These are phyloP conservation scores for Leishmania mexicana DNA, from an alignment of 208 protist species.

Conservation along the genomic window DNA sequence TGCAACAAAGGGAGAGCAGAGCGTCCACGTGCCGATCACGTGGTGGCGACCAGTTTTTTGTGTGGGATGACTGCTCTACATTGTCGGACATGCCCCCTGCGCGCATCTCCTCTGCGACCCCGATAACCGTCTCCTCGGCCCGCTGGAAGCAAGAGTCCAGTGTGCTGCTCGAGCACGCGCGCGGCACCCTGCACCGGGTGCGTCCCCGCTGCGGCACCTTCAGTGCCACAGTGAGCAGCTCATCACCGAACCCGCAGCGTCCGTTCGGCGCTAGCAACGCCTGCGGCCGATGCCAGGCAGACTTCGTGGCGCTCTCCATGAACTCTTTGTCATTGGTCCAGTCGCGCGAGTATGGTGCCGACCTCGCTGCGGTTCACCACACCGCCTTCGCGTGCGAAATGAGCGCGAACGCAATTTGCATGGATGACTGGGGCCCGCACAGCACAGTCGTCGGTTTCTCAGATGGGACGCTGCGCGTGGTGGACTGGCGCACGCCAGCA, in stretches of 20 bases:
- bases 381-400: conserved; percentile 19
- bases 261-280: neutral
- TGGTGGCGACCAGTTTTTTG: neutral
- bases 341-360: conserved; percentile 25
- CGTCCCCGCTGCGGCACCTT: conserved; percentile 11
- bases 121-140: conserved; percentile 2
- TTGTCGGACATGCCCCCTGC: neutral
- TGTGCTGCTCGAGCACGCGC: conserved; percentile 13
- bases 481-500: conserved; percentile 62
- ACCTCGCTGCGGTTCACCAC: conserved; percentile 17
- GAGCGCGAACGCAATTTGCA: conserved; percentile 46
- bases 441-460: conserved; percentile 67
- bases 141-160: conserved; percentile 25
- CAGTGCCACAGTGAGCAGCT: neutral
- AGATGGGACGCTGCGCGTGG: conserved; percentile 49
- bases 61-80: neutral
- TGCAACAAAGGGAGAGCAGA: neutral
- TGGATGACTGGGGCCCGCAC: conserved; percentile 59
- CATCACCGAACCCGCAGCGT: neutral
- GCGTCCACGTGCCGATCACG: neutral
- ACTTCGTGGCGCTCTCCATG: conserved; percentile 26
- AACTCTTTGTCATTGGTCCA: conserved; percentile 19
- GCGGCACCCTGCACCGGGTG: conserved; percentile 18
- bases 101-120: neutral
- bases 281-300: conserved; percentile 2